phyloP scores from a whole-genome alignment of 495 filamentous ascomycete species.

The Aspergillus asperescens region DNA sequence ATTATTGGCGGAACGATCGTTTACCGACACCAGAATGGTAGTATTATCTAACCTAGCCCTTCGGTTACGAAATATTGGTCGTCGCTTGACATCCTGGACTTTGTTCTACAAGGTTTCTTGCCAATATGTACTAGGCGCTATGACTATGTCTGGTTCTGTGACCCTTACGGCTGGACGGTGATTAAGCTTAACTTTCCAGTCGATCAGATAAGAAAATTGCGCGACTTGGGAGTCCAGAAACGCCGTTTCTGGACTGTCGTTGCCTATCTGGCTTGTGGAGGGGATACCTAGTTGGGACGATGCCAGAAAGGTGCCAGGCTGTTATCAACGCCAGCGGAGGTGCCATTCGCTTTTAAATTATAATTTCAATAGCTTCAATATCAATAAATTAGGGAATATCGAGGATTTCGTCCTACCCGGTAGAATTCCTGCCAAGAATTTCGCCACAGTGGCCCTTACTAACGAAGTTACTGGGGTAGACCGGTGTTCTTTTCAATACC shows the following conservation, averaged over 20 bases:
- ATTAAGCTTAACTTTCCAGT: conserved; percentile 29
- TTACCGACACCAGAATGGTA: conserved; percentile 16
- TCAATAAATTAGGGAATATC: too few species aligned
- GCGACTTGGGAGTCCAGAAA: neutral
- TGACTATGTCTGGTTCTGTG: conserved; percentile 25
- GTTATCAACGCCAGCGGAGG: too few species aligned
- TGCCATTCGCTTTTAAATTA: too few species aligned
- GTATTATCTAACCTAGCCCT: conserved; percentile 21
- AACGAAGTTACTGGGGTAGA: too few species aligned
- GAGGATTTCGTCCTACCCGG: too few species aligned
- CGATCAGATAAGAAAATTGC: conserved; percentile 24
- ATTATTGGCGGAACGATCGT: neutral
- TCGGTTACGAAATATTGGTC: conserved; percentile 10
- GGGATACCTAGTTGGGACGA: too few species aligned
- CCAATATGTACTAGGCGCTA: conserved; percentile 12
- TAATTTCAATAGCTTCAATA: too few species aligned
- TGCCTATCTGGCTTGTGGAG: neutral
- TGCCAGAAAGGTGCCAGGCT: too few species aligned
- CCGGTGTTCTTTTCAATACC: too few species aligned
- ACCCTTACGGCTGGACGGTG: conserved; percentile 19
- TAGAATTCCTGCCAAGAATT: too few species aligned
- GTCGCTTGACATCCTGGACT: conserved; percentile 10
- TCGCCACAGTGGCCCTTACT: too few species aligned
- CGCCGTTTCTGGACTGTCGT: neutral
- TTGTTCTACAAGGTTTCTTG: conserved; percentile 7